These are phyloP conservation scores for Aspergillus novofumigatus DNA, from an alignment of 2,329 filamentous ascomycete species.

Conservation along the genomic window DNA sequence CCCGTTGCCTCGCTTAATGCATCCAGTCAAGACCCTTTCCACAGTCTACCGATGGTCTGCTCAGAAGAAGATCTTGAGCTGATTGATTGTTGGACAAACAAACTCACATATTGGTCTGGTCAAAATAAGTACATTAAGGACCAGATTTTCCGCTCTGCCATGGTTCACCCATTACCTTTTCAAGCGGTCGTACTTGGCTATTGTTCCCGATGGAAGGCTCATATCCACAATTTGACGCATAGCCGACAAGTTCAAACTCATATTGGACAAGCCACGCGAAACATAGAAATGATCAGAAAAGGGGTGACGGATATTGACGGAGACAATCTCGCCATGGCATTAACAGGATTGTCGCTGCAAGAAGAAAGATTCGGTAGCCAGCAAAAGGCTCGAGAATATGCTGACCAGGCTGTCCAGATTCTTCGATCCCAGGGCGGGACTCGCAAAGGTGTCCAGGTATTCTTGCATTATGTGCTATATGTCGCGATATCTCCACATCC, in stretches of 20 bases:
- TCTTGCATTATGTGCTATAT: constrained; percentile 34
- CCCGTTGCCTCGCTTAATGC: constrained; percentile 24
- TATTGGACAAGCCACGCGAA: constrained; percentile 20
- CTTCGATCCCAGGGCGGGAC: constrained; percentile 26
- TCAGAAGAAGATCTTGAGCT: constrained; percentile 29
- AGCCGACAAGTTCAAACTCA: constrained; percentile 26
- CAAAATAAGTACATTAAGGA: constrained; percentile 37
- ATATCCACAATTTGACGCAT: constrained; percentile 20
- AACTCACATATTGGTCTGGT: constrained; percentile 40
- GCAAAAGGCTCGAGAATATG: constrained; percentile 21
- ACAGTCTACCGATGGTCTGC: constrained; percentile 24
- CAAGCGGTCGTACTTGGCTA: constrained; percentile 35
- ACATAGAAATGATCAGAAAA: constrained; percentile 24
- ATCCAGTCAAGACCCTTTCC: constrained; percentile 31
- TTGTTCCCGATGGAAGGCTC: constrained; percentile 34
- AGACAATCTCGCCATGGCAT: constrained; percentile 30
- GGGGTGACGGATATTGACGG: constrained; percentile 19
- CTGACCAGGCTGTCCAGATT: constrained; percentile 30
- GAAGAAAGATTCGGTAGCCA: constrained; percentile 38
- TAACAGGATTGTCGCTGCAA: constrained; percentile 34
- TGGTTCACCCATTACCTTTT: constrained; percentile 33
- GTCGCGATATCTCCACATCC: constrained; percentile 23
- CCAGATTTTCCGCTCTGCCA: constrained; percentile 31
- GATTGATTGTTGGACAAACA: constrained; percentile 33
- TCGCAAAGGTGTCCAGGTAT: constrained; percentile 22